Base-by-base conservation (phyloP, 345 rosid species). In the Murraya koenigii region DNA sequence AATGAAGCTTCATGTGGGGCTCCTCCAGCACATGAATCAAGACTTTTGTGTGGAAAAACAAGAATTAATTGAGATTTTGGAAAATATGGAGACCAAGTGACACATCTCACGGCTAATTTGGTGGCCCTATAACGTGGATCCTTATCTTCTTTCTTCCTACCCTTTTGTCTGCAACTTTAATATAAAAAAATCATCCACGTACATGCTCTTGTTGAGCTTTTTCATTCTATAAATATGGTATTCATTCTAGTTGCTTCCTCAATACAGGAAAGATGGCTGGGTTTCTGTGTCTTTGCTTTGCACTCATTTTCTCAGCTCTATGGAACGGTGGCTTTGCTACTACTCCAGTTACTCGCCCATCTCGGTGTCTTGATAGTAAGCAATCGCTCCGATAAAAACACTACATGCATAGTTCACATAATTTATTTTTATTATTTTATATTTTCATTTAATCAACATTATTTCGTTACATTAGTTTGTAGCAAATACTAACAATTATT, bases 301-400 rank as follows among this genome's bases (percentile, higher is more conserved):
- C 69, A 25, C 25, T 70, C 78, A 2, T 70, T 59, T 49, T 81
- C 58, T 77, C 66, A 28, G 35, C 36, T 4, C 74, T 77, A 61
- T 44, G 23, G 69, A 52, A 61, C 61, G 47, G 36, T 56, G 76
- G 33, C 64, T 56, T n/a, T n/a, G 75, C 64, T 2, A 56, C 69
- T 30, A 26, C 58, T 39, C 73, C 79, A 58, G 52, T 77, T 28
- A 26, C 17, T 62, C 66, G 41, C 11, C 49, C 49, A 66, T 69
- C 69, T 60, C 74, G 35, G 3, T 84, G 58, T 33, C 86, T 85
- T 22, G 87, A 85, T 58, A 86, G 90, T 82, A 80, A 76, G 71
- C 22, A 23, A 44, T 11, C 1, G 11, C 49, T 44, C 17, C 15
- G 17, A 44, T n/a, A n/a, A n/a, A n/a, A n/a, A n/a, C n/a, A n/a